Evolutionary conservation across 305 asterid species (phyloP), one percentile per base, ranked within the genome.

Genomic region (Euphrasia arctica): DNA sequence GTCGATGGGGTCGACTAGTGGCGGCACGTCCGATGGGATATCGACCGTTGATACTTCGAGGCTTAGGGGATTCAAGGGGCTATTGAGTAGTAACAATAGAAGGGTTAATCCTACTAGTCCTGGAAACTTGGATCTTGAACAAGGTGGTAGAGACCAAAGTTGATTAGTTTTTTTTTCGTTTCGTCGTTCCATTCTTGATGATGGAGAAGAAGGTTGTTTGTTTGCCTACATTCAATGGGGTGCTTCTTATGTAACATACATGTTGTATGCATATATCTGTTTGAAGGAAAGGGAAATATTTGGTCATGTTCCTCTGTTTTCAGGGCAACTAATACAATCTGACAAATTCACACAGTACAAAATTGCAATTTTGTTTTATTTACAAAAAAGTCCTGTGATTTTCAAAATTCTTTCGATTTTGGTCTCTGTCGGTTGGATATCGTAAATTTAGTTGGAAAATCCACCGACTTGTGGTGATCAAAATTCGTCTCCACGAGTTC

Each of bases 31-130:
- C 0, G 78, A 66, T 15, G 89, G 84, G 54, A 54, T 15, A 18
- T 58, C 76, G 61, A 77, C 75, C 54, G 84, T 91, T 43, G 94
- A 86, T 63, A 73, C 83, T 65, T 89, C 83, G 50, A 71, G 97
- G 54, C 65, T 91, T 13, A 87, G 93, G 62, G 81, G 97, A 18
- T 68, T 91, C 10, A 91, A 78, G 70, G 81, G 95, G 82, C 91
- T 91, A 0, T 77, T 89, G 83, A 89, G 95, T 78, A 79, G 87
- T 39, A 88, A 90, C 34, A 88, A 67, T 66, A 83, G 83, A 47
- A 82, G 81, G 67, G 76, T 77, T 9, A 79, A 67, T 62, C 91
- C 89, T 68, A 64, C 79, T 45, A 77, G 83, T 74, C 82, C 86
- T 2, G 59, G 75, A 49, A 70, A 73, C 67, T 60, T 72, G 73